Conservation (phyloP, 805 yeast genomes). For the Monosporozyma solicola region DNA sequence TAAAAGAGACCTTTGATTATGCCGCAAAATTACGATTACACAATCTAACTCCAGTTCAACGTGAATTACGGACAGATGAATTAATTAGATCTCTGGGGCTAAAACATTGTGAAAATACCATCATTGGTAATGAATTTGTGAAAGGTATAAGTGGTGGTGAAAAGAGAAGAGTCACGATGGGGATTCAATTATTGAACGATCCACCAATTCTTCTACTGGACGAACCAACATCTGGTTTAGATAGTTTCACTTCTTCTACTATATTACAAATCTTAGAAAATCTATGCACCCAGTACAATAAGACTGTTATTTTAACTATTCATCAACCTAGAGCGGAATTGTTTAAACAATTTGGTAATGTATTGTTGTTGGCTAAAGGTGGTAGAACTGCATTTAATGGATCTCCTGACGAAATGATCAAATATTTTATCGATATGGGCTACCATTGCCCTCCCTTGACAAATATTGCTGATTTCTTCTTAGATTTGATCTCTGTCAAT, state of each 20-base stretch:
- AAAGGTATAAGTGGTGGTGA: constrained; percentile 87
- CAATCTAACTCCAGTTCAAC: constrained; percentile 33
- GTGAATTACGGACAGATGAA: constrained; percentile 40
- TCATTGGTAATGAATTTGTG: constrained; percentile 50
- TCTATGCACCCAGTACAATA: constrained; percentile 45
- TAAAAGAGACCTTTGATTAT: constrained; percentile 61
- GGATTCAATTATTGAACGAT: constrained; percentile 62
- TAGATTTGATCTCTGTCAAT: constrained; percentile 60
- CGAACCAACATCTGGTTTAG: constrained; percentile 87
- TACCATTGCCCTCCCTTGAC: constrained; percentile 49
- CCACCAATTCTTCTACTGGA: constrained; percentile 68
- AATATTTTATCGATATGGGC: constrained; percentile 42
- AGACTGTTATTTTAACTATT: constrained; percentile 66
- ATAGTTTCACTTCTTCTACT: constrained; percentile 65
- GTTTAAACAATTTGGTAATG: constrained; percentile 56
- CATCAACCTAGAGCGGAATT: constrained; percentile 76
- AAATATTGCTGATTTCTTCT: constrained; percentile 65
- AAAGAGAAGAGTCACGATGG: constrained; percentile 75
- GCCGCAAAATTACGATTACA: constrained; percentile 66
- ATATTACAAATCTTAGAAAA: constrained; percentile 52
- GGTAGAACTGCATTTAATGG: constrained; percentile 68
- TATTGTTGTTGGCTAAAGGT: constrained; percentile 65
- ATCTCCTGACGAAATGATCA: constrained; percentile 34
- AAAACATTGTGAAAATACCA: constrained; percentile 65
- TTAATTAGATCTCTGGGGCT: constrained; percentile 64